phyloP scores from a whole-genome alignment of 1,284 basidiomycete genomes.

The Ceratobasidium theobromae region DNA sequence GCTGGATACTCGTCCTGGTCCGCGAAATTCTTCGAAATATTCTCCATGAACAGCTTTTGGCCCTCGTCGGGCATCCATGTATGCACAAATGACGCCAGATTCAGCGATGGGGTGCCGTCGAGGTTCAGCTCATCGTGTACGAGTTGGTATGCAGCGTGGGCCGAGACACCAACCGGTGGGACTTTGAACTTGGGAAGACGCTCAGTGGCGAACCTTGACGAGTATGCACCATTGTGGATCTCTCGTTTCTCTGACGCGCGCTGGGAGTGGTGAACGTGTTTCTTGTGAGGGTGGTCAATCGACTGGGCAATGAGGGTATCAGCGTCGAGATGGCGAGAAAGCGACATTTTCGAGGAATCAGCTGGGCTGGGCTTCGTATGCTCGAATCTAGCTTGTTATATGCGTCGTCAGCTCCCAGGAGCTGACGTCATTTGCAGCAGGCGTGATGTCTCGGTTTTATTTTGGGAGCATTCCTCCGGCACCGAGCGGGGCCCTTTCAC shows the following conservation, averaged over 20 bases:
- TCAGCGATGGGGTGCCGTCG: conserved; percentile 77
- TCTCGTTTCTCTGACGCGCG: not conserved
- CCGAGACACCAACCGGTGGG: conserved; percentile 60
- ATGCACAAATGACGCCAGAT: conserved; percentile 77
- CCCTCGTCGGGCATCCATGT: conserved; percentile 71
- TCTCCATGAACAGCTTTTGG: conserved; percentile 76
- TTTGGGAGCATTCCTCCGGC: too few relatives aligned
- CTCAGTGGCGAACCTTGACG: conserved; percentile 27
- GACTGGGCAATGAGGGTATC: conserved; percentile 27
- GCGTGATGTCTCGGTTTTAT: too few relatives aligned
- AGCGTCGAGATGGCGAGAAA: conserved; percentile 31
- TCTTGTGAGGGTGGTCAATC: conserved; percentile 30
- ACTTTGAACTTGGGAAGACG: conserved; percentile 65
- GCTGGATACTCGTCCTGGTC: conserved; percentile 92
- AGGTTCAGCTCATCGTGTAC: conserved; percentile 82
- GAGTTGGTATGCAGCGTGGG: conserved; percentile 71
- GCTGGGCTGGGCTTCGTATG: not conserved
- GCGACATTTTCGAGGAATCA: conserved; percentile 4
- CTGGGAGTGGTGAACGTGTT: conserved; percentile 8
- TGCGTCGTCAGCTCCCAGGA: too few relatives aligned
- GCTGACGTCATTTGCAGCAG: too few relatives aligned
- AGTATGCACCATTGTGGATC: conserved; percentile 33
- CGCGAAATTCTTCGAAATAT: conserved; percentile 86
- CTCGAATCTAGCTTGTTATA: not conserved
- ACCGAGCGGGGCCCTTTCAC: too few relatives aligned